Evolutionary conservation across 495 filamentous ascomycete genomes (phyloP), one percentile per base, ranked within the genome.

Genomic region (Venustampulla echinocandica): DNA sequence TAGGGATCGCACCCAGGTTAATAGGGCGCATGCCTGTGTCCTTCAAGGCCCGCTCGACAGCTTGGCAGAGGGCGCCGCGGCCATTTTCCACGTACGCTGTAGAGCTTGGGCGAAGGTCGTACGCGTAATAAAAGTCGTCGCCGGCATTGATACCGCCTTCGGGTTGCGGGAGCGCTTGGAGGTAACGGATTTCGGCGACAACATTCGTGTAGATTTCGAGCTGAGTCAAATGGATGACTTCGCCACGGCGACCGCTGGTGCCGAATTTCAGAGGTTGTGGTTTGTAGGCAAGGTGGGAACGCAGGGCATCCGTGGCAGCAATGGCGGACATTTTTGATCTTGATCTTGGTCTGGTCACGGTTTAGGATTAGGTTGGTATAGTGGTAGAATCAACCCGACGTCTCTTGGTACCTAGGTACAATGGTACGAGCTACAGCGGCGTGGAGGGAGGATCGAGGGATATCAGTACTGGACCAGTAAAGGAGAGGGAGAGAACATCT

Each of bases 131-230:
- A 35, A 45, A 45, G 25, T 45, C 42, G 42, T 45, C 42, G 42
- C 42, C 42, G 20, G 42, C 42, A 3, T 45, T 10, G 25, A 45
- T 45, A 23, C 42, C 42, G 14, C 42, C 42, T 45, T 45, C 25
- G 25, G 30, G 35, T 18, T 20, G 15, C 15, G 25, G 42, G 42
- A 45, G 42, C 4, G 42, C n/a, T 45, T 45, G 42, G 27, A 45
- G 42, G 27, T 45, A 45, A 20, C 19, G 42, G 20, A 45, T 45
- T 45, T 45, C 42, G 28, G 42, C 42, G 42, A 45, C 27, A 17
- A 45, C 42, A 14, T 45, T 45, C 3, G 42, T 45, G 30, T 45
- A 45, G 42, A 45, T 45, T 45, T 45, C 42, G 42, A 45, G 42
- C 25, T 45, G 42, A 33, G 42, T 45, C 15, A 45, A 33, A 45